Percentiles rank a stretch among this genome's conserved stretches.
These are phyloP conservation scores for Oryza brachyantha DNA, from an alignment of 176 grass and related monocot species.

Conservation along the genomic window DNA sequence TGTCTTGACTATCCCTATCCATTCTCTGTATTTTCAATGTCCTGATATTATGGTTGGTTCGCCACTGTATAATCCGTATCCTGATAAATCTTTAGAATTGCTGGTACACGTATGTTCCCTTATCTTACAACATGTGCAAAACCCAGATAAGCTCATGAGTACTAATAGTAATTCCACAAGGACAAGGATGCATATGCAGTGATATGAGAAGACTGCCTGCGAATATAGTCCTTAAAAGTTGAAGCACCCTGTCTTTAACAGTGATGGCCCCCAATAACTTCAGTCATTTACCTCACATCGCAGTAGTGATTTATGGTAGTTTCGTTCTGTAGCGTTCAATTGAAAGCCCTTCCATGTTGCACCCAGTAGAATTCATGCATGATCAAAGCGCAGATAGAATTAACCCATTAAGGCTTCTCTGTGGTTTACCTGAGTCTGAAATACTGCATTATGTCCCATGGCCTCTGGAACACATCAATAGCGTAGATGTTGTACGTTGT, in stretches of 20 bases:
- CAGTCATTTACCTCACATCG: constrained; percentile 28
- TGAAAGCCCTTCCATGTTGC: background rate
- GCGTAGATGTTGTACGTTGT: background rate
- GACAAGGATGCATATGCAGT: background rate
- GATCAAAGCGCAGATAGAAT: constrained; percentile 15
- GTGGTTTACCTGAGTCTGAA: constrained; percentile 26
- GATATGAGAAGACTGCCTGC: background rate
- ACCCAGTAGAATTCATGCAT: background rate
- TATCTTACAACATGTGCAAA: constrained; percentile 20
- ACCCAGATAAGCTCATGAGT: background rate
- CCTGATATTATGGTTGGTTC: constrained; percentile 3
- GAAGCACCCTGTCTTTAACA: background rate
- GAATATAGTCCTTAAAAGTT: background rate
- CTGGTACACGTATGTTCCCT: background rate
- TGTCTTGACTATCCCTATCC: constrained; percentile 14
- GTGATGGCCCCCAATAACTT: background rate
- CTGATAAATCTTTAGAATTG: constrained; percentile 23
- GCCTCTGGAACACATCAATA: constrained; percentile 25
- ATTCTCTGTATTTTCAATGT: background rate
- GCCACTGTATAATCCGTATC: background rate
- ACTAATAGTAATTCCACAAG: background rate
- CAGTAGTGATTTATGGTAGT: constrained; percentile 1
- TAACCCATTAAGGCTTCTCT: constrained; percentile 9
- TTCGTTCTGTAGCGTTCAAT: background rate
- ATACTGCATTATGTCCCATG: constrained; percentile 13